phyloP scores from a whole-genome alignment of 2,329 filamentous ascomycete genomes.

The Talaromyces islandicus region DNA sequence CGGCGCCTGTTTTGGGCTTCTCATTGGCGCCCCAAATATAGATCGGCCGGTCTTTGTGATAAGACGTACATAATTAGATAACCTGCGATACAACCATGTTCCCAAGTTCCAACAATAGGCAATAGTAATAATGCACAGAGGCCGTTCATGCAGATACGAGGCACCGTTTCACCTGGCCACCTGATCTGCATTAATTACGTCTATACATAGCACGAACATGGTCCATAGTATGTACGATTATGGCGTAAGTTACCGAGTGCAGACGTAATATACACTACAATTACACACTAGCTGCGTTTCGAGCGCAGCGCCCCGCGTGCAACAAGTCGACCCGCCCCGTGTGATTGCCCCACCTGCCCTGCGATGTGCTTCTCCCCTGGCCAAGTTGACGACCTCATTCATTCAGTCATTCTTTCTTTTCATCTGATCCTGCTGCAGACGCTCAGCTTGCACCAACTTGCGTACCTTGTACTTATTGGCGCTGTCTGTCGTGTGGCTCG shows the following conservation, averaged over 20 bases:
- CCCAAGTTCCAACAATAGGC: no score
- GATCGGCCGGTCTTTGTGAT: neutral
- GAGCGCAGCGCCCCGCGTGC: neutral
- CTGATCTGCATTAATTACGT: no score
- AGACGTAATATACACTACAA: no score
- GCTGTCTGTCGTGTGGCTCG: neutral
- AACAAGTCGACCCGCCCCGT: neutral
- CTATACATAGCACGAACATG: no score
- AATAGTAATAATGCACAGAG: no score
- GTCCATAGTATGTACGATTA: no score
- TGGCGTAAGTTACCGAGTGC: no score
- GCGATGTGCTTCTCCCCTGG: neutral
- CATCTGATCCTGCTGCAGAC: neutral
- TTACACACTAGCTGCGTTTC: neutral
- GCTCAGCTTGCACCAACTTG: neutral
- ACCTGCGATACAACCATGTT: no score
- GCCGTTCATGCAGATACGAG: neutral
- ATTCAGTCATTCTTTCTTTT: no score
- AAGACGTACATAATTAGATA: neutral
- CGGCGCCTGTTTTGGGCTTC: neutral
- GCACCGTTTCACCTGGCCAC: neutral
- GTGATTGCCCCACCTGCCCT: constrained; percentile 11
- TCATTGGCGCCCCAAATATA: neutral
- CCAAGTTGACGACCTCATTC: constrained; percentile 2
- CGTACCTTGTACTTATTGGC: neutral